Conservation (phyloP, 2,329 filamentous ascomycete species). For the Neurospora crassa region DNA sequence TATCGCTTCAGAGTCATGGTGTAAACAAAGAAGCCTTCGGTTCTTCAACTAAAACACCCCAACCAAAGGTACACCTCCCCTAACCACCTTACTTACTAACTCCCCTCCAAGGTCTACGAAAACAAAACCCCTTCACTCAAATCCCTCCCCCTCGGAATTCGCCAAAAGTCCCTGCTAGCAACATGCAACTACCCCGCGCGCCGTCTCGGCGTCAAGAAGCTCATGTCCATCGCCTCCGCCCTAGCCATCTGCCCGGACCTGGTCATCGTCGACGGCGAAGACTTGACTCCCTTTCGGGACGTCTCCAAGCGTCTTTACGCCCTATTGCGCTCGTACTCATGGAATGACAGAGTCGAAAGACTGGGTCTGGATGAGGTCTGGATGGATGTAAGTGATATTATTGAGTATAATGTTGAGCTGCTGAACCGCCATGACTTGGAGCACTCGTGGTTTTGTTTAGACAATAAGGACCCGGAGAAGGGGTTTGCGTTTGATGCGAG, state of each 20-base stretch:
- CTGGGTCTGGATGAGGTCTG: constrained; percentile 88
- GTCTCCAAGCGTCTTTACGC: constrained; percentile 72
- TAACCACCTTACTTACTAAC: not conserved
- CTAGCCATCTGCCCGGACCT: constrained; percentile 72
- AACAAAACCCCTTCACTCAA: constrained; percentile 67
- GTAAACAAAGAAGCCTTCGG: not conserved
- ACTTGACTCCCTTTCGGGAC: constrained; percentile 75
- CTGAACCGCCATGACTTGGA: constrained; percentile 56
- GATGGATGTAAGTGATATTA: constrained; percentile 75
- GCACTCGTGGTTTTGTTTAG: constrained; percentile 72
- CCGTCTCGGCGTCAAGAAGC: constrained; percentile 61
- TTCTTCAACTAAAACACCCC: not conserved
- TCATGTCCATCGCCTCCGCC: constrained; percentile 78
- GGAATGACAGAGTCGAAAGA: constrained; percentile 69
- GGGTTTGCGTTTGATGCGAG: constrained; percentile 76
- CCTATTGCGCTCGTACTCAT: constrained; percentile 64
- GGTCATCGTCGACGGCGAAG: constrained; percentile 78
- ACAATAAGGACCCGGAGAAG: constrained; percentile 60
- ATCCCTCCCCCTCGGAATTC: constrained; percentile 66
- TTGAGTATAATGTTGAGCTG: constrained; percentile 68
- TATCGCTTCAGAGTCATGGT: constrained; percentile 2
- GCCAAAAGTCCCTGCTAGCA: constrained; percentile 87
- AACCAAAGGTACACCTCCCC: too few relatives aligned
- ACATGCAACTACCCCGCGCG: constrained; percentile 93
- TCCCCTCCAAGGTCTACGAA: constrained; percentile 49